Conservation (phyloP, 1,139 yeast genomes). For the Diutina siamensis region DNA sequence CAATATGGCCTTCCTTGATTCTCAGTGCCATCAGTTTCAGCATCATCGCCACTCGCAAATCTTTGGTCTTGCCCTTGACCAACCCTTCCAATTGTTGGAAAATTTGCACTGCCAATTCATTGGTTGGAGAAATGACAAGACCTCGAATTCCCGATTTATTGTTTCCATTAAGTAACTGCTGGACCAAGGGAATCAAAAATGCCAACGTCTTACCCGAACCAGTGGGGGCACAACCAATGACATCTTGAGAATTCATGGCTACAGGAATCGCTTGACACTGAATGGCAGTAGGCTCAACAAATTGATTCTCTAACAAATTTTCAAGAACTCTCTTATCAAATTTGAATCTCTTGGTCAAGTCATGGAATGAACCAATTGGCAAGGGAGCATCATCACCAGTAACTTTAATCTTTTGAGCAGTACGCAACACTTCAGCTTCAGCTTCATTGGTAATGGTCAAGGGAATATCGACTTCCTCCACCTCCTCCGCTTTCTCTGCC, state of each 20-base stretch:
- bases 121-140: conserved; percentile 79
- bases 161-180: conserved; percentile 26
- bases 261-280: conserved; percentile 81
- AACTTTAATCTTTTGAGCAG: conserved; percentile 47
- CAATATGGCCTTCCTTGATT: conserved; percentile 44
- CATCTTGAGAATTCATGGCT: conserved; percentile 50
- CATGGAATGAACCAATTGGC: conserved; percentile 85
- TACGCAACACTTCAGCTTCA: conserved; percentile 49
- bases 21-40: conserved; percentile 41
- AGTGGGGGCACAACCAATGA: conserved; percentile 86
- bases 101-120: conserved; percentile 79
- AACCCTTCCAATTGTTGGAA: conserved; percentile 56
- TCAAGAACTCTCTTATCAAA: conserved; percentile 50
- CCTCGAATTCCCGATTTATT: conserved; percentile 50
- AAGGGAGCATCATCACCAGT: conserved; percentile 72
- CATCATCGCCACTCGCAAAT: conserved; percentile 15
- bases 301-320: conserved; percentile 59
- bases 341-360: conserved; percentile 55
- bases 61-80: conserved; percentile 54
- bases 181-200: conserved; percentile 72
- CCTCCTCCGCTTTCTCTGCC: conserved; percentile 12
- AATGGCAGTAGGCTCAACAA: conserved; percentile 81
- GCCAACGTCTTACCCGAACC: conserved; percentile 93
- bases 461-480: conserved; percentile 9
- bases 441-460: conserved; percentile 19